Conservation (phyloP, 1,284 basidiomycete genomes). For the Cystobasidium sp. region DNA sequence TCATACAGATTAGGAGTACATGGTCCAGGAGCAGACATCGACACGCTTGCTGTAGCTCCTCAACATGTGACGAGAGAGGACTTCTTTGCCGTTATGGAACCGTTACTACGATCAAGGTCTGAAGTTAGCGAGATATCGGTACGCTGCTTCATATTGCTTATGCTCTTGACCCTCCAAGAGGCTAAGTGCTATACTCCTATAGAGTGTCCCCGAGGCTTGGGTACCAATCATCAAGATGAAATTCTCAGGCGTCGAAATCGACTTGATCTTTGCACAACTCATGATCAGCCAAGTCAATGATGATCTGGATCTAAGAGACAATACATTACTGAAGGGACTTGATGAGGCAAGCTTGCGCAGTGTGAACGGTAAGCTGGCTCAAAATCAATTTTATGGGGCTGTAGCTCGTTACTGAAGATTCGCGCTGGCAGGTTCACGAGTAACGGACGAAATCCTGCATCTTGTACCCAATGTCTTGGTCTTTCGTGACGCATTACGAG, state of each 20-base stretch:
- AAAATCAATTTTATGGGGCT: not conserved
- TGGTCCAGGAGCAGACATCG: slow-evolving; percentile 94
- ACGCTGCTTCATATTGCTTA: slow-evolving; percentile 57
- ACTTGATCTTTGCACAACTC: slow-evolving; percentile 81
- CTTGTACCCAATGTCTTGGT: slow-evolving; percentile 93
- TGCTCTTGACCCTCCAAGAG: not conserved
- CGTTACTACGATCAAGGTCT: slow-evolving; percentile 82
- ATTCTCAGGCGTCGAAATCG: slow-evolving; percentile 89
- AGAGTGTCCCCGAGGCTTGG: slow-evolving; percentile 95
- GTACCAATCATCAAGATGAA: slow-evolving; percentile 93
- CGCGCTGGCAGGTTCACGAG: slow-evolving; percentile 72
- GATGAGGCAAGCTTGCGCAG: slow-evolving; percentile 94
- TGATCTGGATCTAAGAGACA: slow-evolving; percentile 84
- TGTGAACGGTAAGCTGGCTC: slow-evolving; percentile 72
- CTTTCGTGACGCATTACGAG: slow-evolving; percentile 90
- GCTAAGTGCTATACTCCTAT: not conserved
- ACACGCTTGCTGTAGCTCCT: slow-evolving; percentile 97
- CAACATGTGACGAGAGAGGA: slow-evolving; percentile 94
- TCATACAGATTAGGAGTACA: slow-evolving; percentile 94
- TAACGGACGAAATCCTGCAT: slow-evolving; percentile 93
- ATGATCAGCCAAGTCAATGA: slow-evolving; percentile 81
- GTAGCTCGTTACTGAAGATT: not conserved
- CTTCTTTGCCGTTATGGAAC: slow-evolving; percentile 91
- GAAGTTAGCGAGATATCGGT: slow-evolving; percentile 89
- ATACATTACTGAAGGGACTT: slow-evolving; percentile 86